Percentiles rank a stretch among this genome's conserved stretches.
These are phyloP conservation scores for Arachnopeziza araneosa DNA, from an alignment of 2,329 filamentous ascomycete genomes.

Conservation along the genomic window DNA sequence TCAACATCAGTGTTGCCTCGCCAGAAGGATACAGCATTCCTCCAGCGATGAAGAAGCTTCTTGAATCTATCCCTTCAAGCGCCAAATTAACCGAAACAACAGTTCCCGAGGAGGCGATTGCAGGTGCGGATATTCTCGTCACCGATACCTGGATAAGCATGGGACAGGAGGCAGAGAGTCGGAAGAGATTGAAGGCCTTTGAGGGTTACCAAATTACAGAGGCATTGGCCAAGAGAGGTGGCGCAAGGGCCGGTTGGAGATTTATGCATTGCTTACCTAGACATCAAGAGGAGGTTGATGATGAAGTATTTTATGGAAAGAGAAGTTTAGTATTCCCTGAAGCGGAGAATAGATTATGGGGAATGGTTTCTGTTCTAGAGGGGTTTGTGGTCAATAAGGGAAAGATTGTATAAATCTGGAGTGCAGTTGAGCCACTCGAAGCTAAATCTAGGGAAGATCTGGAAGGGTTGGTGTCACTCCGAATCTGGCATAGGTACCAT, in stretches of 20 bases:
- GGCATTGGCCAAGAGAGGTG: conserved; percentile 75
- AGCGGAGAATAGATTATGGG: conserved; percentile 91
- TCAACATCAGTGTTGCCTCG: conserved; percentile 81
- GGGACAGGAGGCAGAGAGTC: conserved; percentile 86
- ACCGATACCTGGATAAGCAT: conserved; percentile 99
- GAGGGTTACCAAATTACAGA: conserved; percentile 86
- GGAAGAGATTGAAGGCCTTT: conserved; percentile 74
- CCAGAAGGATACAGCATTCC: conserved; percentile 83
- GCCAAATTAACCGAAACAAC: conserved; percentile 66
- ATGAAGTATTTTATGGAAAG: conserved; percentile 88
- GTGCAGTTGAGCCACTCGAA: neutral
- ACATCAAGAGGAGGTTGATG: conserved; percentile 85
- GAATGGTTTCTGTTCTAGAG: conserved; percentile 78
- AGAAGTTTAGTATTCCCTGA: conserved; percentile 87
- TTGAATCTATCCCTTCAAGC: conserved; percentile 35
- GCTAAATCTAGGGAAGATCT: neutral
- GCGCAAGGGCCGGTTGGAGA: conserved; percentile 84
- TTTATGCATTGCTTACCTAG: conserved; percentile 98
- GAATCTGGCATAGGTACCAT: neutral
- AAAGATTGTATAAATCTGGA: conserved; percentile 46
- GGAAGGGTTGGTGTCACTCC: neutral
- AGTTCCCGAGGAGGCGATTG: conserved; percentile 76
- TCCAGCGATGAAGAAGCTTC: conserved; percentile 64
- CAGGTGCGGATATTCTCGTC: conserved; percentile 81
- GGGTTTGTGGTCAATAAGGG: conserved; percentile 94